These are phyloP conservation scores for Ophiosphaerella herpotricha DNA, from an alignment of 2,329 filamentous ascomycete genomes.

Conservation along the genomic window DNA sequence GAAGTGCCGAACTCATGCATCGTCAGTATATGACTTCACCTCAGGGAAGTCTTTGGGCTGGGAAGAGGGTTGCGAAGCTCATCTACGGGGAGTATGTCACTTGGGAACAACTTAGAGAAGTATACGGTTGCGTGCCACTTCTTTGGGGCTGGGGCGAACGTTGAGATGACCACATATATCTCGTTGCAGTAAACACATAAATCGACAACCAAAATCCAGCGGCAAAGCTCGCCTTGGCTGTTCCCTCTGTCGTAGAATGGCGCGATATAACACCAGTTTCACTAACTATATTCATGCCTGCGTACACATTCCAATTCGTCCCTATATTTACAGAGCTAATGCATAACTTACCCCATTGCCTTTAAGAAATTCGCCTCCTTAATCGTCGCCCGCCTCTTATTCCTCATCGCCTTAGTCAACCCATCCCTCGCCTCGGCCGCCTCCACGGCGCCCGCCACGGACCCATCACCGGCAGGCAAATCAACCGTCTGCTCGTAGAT, in stretches of 20 bases:
- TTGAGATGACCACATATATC: no score
- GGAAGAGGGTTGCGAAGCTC: conserved; percentile 15
- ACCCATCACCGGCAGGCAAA: conserved; percentile 61
- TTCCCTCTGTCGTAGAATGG: no score
- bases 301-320: no score
- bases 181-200: no score
- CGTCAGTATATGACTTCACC: conserved; percentile 18
- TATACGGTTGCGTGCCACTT: conserved; percentile 12
- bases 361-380: conserved; percentile 88
- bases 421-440: conserved; percentile 61
- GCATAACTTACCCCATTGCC: conserved; percentile 61
- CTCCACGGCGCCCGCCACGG: conserved; percentile 51
- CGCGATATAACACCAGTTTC: no score
- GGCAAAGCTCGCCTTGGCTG: no score
- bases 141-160: conserved; percentile 5
- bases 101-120: conserved; percentile 19
- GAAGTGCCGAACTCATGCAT: conserved; percentile 20
- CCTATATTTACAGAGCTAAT: no score
- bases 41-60: conserved; percentile 14
- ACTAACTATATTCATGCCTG: no score
- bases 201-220: no score
- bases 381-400: conserved; percentile 74
- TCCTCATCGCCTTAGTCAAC: conserved; percentile 72
- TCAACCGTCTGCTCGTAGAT: conserved; percentile 79
- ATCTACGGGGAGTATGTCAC: conserved; percentile 20